These are phyloP conservation scores for Trichoderma polysporum DNA, from an alignment of 2,329 filamentous ascomycete species.

Conservation along the genomic window DNA sequence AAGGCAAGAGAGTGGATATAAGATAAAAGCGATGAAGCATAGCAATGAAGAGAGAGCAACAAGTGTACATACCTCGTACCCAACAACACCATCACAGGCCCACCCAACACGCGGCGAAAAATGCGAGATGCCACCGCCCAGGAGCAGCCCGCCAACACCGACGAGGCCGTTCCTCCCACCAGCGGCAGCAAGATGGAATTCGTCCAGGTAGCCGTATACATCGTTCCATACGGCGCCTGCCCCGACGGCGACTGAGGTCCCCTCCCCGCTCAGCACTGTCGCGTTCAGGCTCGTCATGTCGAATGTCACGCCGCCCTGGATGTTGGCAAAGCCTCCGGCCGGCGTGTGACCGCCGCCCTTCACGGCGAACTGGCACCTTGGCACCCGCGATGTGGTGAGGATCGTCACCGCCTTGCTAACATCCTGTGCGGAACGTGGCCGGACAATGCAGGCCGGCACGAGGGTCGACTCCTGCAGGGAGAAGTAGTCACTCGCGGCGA, in stretches of 20 bases:
- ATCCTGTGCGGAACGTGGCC: slow-evolving; percentile 27
- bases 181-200: slow-evolving; percentile 25
- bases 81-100: slow-evolving; percentile 18
- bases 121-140: slow-evolving; percentile 28
- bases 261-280: slow-evolving; percentile 24
- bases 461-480: not conserved
- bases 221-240: slow-evolving; percentile 27
- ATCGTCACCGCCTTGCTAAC: slow-evolving; percentile 20
- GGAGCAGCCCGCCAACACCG: slow-evolving; percentile 27
- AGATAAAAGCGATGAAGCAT: not conserved
- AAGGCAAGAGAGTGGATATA: no score
- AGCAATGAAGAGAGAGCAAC: not conserved
- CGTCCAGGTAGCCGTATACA: slow-evolving; percentile 25
- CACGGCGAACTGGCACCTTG: slow-evolving; percentile 29
- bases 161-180: slow-evolving; percentile 28
- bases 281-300: slow-evolving; percentile 29
- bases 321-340: slow-evolving; percentile 31
- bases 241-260: slow-evolving; percentile 22
- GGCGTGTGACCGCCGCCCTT: slow-evolving; percentile 37
- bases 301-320: slow-evolving; percentile 31
- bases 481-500: slow-evolving; percentile 1
- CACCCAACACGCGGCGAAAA: slow-evolving; percentile 21
- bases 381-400: not conserved
- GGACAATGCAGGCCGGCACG: slow-evolving; percentile 14
- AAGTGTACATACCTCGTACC: not conserved